These are phyloP conservation scores for Microdochium nivale DNA, from an alignment of 2,329 filamentous ascomycete species.

Conservation along the genomic window DNA sequence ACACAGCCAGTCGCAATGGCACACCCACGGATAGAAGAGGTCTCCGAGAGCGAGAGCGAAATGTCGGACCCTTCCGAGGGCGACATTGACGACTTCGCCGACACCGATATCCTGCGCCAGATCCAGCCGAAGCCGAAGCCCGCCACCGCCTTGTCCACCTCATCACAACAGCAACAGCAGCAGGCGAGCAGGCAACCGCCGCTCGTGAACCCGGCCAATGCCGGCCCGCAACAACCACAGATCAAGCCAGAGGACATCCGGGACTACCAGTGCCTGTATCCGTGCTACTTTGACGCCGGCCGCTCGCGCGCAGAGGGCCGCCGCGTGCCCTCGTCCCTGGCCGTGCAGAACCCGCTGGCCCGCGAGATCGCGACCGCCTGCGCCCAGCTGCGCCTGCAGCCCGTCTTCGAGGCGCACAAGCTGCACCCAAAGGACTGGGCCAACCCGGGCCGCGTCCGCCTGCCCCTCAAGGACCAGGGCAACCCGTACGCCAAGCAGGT, in stretches of 20 bases:
- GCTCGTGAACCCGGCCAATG: constrained; percentile 25
- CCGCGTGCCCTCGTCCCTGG: constrained; percentile 63
- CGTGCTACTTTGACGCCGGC: constrained; percentile 82
- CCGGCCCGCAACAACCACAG: constrained; percentile 24
- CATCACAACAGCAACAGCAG: constrained; percentile 7
- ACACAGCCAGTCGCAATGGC: constrained; percentile 49
- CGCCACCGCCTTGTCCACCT: constrained; percentile 18
- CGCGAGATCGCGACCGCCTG: constrained; percentile 85
- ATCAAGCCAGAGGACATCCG: constrained; percentile 53
- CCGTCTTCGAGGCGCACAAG: constrained; percentile 85
- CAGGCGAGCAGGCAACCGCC: constrained; percentile 7
- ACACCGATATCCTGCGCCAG: constrained; percentile 46
- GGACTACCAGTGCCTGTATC: constrained; percentile 84
- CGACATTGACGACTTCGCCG: constrained; percentile 61
- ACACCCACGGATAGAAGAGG: constrained; percentile 84
- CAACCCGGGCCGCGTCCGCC: constrained; percentile 84
- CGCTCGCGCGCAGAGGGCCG: constrained; percentile 72
- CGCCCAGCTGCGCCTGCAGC: constrained; percentile 58
- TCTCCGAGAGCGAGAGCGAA: constrained; percentile 69
- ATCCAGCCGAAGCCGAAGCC: constrained; percentile 24
- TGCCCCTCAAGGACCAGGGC: constrained; percentile 51
- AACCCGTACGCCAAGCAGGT: constrained; percentile 31
- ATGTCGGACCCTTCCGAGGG: constrained; percentile 79
- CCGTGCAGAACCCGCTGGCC: constrained; percentile 78
- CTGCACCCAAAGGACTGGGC: constrained; percentile 95